Evolutionary conservation across 2,329 filamentous ascomycete species (phyloP), one percentile per base, ranked within the genome.

Genomic region (Apiospora rasikravindrae): DNA sequence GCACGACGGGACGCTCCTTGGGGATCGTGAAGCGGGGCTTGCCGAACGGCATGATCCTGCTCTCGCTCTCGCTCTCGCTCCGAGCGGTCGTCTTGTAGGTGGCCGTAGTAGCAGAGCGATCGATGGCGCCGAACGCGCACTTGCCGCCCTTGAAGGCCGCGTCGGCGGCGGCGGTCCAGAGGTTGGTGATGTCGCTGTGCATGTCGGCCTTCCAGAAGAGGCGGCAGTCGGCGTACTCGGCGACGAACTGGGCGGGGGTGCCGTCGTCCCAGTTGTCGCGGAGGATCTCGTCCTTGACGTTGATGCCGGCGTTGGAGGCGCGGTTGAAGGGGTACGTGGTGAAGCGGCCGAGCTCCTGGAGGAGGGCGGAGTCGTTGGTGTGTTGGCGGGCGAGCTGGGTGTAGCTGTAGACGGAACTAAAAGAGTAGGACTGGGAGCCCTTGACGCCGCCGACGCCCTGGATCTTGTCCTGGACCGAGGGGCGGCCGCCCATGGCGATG

Each of bases 371-470:
- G 53, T 81, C 80, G 64, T 78, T 77, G 47, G 79, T 77, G 70
- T 73, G 72, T 4, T 70, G 40, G 0, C 78, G 71, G 24, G 79
- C 81, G 29, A 74, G 68, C 45, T 76, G 67, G 29, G 77, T 75
- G 69, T 79, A 78, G 24, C 22, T 37, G 33, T 78, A 77, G 24
- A 84, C 80, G 69, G 77, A 71, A 6, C 10, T 37, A 75, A 78
- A 84, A 6, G 75, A 72, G 64, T 82, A 80, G 26, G 81, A 80
- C 76, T 86, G 82, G 1, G 84, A 82, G 13, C 88, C 88, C 78
- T 89, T 88, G 74, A 87, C 83, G 19, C 87, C 87, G 61, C 86
- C 87, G 2, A 89, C 82, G 26, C 86, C 87, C 78, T 89, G 88
- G 71, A 89, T 89, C 1, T 82, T 81, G 1, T 86, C 85, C 45